Conservation (phyloP, 106 monocot species). For the Platanthera zijinensis region DNA sequence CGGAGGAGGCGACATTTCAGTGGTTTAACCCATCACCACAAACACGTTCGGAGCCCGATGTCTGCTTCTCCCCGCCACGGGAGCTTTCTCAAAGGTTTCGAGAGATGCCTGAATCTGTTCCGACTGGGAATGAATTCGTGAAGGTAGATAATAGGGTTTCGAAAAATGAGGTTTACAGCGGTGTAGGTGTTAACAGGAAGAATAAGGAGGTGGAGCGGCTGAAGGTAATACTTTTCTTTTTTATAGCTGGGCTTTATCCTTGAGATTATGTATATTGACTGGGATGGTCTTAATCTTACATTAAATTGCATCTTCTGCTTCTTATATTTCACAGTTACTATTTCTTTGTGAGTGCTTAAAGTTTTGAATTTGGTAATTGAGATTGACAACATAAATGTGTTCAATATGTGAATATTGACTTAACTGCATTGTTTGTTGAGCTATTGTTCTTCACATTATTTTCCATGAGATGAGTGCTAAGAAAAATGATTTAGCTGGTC, state of each 20-base stretch:
- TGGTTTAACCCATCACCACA: not conserved
- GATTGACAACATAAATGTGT: not conserved
- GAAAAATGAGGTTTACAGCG: not conserved
- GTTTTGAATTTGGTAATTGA: not conserved
- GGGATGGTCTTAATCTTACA: not conserved
- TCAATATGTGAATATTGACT: not conserved
- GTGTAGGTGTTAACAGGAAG: constrained; percentile 12
- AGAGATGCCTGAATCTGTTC: not conserved
- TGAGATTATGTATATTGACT: not conserved
- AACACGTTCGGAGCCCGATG: not conserved
- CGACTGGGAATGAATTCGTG: constrained; percentile 5
- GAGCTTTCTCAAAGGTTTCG: constrained; percentile 41
- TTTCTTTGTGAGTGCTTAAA: not conserved
- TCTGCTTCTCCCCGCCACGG: constrained; percentile 45
- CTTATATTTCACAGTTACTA: not conserved
- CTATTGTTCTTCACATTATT: not conserved
- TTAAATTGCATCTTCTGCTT: not conserved
- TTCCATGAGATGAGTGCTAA: not conserved
- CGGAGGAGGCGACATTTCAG: not conserved
- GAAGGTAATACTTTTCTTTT: constrained; percentile 23
- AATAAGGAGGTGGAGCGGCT: constrained; percentile 33
- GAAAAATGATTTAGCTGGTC: not conserved
- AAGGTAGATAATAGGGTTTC: constrained; percentile 2
- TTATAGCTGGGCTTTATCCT: not conserved
- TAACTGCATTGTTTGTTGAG: not conserved